Base-by-base conservation (phyloP, 176 grass and related monocot genomes). In the Alloteropsis semialata region DNA sequence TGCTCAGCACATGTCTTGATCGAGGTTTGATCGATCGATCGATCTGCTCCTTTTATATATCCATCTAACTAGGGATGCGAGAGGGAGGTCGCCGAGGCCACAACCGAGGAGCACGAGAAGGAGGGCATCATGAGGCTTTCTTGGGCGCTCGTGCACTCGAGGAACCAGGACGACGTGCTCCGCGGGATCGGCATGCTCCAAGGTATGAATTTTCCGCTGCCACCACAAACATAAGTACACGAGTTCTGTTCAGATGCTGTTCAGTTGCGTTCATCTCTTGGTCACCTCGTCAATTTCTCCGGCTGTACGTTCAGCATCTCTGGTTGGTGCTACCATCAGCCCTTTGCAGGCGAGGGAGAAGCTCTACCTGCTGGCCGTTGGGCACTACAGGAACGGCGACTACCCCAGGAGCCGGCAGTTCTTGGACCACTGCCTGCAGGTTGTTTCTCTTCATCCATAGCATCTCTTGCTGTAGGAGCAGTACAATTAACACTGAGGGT, bases 281-380 rank as follows among this genome's bases (percentile, higher is more conserved):
- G 25, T 60, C 59, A 62, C 59, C 8, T 36, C 36, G 9, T 45
- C 29, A 3, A 60, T 76, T 50, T 66, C 34, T 24, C 18, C 16
- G 22, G 19, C 25, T 21, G 38, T 51, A 58, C 81, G 76, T 45
- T 42, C 75, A 91, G 89, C 89, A 49, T 91, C 89, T 61, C 57
- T 91, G 85, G 71, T 37, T 43, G 87, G 74, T 85, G 80, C 89
- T 16, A 84, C 36, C 3, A 18, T 37, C 45, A 90, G 70, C 54
- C 71, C 84, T 69, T 56, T 88, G 72, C 42, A 82, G 54, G 81
- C 85, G 32, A 86, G 81, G 72, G 88, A 93, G 84, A 93, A 93
- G 69, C 49, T 93, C 14, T 93, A 88, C 70, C 46, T 93, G 42
- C 59, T 93, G 79, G 91, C 81, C 69, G 81, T 65, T 22, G 51